phyloP scores from a whole-genome alignment of 192 early-diverging fungal genomes.

The Geosiphon pyriformis region DNA sequence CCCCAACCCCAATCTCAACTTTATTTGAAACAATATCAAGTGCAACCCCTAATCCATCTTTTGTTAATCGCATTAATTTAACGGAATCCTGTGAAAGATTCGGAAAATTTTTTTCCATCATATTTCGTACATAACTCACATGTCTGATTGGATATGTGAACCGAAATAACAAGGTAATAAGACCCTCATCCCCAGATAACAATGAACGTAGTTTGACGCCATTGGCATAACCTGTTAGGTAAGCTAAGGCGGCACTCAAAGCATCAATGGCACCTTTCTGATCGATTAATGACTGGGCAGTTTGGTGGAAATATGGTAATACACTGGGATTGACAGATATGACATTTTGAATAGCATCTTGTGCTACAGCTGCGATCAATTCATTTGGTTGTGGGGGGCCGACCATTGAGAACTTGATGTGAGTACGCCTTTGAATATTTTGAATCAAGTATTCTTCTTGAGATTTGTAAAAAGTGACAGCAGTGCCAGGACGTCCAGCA shows the following conservation, averaged over 20 bases:
- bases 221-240: constrained; percentile 78
- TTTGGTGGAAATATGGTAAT: constrained; percentile 68
- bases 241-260: constrained; percentile 79
- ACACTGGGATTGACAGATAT: constrained; percentile 67
- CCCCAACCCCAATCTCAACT: constrained; percentile 50
- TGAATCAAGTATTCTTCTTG: constrained; percentile 77
- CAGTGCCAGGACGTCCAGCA: constrained; percentile 79
- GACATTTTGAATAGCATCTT: constrained; percentile 68
- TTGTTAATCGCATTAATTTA: constrained; percentile 76
- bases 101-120: constrained; percentile 65
- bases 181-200: constrained; percentile 75
- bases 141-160: constrained; percentile 66
- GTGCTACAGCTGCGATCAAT: constrained; percentile 75
- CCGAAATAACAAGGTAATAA: constrained; percentile 73
- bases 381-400: constrained; percentile 86
- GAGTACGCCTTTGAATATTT: constrained; percentile 71
- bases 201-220: constrained; percentile 80
- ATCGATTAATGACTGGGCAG: constrained; percentile 68
- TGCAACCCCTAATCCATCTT: constrained; percentile 76
- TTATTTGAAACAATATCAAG: constrained; percentile 75
- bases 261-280: constrained; percentile 68
- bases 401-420: constrained; percentile 74
- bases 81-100: constrained; percentile 69
- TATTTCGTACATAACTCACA: constrained; percentile 77
- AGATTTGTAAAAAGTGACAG: constrained; percentile 91